Conservation (phyloP, 176 grass and related monocot genomes). For the Avena eriantha region DNA sequence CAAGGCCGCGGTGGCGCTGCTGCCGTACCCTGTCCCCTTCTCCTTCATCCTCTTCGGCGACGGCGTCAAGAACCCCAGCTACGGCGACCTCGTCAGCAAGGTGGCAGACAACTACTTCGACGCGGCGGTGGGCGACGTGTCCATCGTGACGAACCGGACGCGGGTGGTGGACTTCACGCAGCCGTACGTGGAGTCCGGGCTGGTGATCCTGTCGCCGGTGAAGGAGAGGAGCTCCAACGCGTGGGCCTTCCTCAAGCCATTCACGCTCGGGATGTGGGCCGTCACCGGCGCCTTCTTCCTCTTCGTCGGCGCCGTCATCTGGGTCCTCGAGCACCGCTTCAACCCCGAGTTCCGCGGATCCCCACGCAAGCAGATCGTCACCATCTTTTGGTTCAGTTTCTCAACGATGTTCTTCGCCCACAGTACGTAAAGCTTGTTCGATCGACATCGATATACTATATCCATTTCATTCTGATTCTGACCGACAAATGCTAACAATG, state of each 20-base stretch:
- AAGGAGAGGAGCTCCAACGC: slow-evolving; percentile 63
- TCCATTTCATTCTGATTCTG: background rate
- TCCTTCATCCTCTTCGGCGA: slow-evolving; percentile 71
- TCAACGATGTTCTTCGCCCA: slow-evolving; percentile 92
- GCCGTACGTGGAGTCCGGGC: slow-evolving; percentile 81
- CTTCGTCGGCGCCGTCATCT: slow-evolving; percentile 80
- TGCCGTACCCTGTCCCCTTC: slow-evolving; percentile 74
- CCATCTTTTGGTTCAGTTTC: slow-evolving; percentile 92
- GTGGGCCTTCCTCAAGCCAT: slow-evolving; percentile 88
- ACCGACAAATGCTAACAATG: background rate
- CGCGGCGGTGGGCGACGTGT: slow-evolving; percentile 79
- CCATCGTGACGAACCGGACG: slow-evolving; percentile 74
- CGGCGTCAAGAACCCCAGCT: slow-evolving; percentile 78
- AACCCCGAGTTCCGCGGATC: slow-evolving; percentile 74
- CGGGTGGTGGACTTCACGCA: slow-evolving; percentile 86
- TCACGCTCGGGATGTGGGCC: slow-evolving; percentile 82
- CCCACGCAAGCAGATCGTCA: slow-evolving; percentile 67
- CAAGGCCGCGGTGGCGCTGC: slow-evolving; percentile 64
- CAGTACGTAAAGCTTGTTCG: slow-evolving; percentile 39
- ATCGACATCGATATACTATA: background rate
- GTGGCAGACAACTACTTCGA: slow-evolving; percentile 68
- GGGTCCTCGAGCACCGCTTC: slow-evolving; percentile 80
- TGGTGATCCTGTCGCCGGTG: slow-evolving; percentile 67
- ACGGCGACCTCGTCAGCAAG: slow-evolving; percentile 60
- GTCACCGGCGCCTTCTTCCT: slow-evolving; percentile 68